Base-by-base conservation (phyloP, 495 filamentous ascomycete genomes). In the Pseudoneurospora amorphoporcata region DNA sequence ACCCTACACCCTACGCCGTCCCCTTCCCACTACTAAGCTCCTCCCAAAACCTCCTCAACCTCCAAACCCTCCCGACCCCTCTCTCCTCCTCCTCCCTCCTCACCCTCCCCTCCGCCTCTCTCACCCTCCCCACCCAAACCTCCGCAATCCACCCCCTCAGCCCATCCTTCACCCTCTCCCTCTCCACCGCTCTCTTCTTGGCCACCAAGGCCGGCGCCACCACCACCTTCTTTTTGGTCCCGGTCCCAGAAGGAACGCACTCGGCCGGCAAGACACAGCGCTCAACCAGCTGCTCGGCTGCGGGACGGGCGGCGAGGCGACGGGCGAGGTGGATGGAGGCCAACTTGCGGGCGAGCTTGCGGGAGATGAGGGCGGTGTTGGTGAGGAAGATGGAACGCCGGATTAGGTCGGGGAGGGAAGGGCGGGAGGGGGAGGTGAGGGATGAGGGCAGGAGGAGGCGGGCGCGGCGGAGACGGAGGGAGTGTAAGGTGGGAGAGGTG, bases 361-460 rank as follows among this genome's bases (percentile, higher is more conserved):
- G 84, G 23, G 88, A 88, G 69, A 84, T 80, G 53, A 86, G 79
- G 29, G 86, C 82, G 17, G 86, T 88, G 45, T 83, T 81, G 68
- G 88, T 88, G n/a, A 90, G 72, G 79, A 89, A 88, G 77, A 91
- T 89, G 74, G 79, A 83, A n/a, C 86, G 82, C 2, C 78, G 78
- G 65, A 86, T 84, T 29, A 88, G 84, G 40, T 86, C 82, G 8
- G 83, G 70, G 3, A 88, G 83, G 17, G 87, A 82, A 7, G 89
- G 88, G 9, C 89, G 86, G 12, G 79, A 79, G 8, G 84, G 83
- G 9, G 85, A 85, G 42, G 79, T 75, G 32, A 90, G 81, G 53
- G 84, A 79, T 39, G 83, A 82, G 4, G 82, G 80, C 19, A 91
- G 85, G 2, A 78, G 73, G 23, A 79, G 39, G 65, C 86, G 86